Conservation (phyloP, 2,329 filamentous ascomycete genomes). For the Endothia cerciana region DNA sequence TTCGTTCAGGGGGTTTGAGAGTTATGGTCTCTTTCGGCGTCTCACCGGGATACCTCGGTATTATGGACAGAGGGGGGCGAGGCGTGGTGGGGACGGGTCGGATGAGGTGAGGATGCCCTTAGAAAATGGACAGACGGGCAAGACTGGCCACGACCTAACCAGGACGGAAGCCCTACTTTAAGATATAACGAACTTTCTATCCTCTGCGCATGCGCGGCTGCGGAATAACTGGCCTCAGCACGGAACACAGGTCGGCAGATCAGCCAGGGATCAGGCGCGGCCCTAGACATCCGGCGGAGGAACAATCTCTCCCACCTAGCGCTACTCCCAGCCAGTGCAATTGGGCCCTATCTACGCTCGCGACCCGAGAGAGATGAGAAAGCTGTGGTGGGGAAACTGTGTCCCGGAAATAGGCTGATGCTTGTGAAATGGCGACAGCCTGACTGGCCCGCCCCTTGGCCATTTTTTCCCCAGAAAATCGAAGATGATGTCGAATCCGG, state of each 20-base stretch:
- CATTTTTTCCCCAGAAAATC: conserved; percentile 8
- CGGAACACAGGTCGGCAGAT: conserved; percentile 12
- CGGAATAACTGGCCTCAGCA: conserved; percentile 7
- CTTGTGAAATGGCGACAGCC: conserved; percentile 3
- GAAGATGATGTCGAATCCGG: neutral
- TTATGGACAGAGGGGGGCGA: too few species aligned
- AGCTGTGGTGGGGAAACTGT: neutral
- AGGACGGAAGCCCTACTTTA: too few species aligned
- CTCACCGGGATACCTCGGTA: too few species aligned
- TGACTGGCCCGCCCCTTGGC: neutral
- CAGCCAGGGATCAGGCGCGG: neutral
- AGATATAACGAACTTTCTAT: too few species aligned
- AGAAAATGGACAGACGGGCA: too few species aligned
- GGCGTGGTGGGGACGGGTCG: too few species aligned
- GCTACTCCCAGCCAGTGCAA: too few species aligned
- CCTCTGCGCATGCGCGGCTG: neutral
- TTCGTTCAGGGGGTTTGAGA: too few species aligned
- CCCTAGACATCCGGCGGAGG: neutral
- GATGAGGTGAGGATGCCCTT: too few species aligned
- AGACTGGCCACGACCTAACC: too few species aligned
- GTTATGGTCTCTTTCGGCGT: too few species aligned
- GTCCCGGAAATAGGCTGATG: neutral
- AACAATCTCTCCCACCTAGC: conserved; percentile 12
- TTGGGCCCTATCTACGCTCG: too few species aligned
- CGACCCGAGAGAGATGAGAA: neutral